Evolutionary conservation across 305 asterid species (phyloP).

Genomic region (Vinca major): DNA sequence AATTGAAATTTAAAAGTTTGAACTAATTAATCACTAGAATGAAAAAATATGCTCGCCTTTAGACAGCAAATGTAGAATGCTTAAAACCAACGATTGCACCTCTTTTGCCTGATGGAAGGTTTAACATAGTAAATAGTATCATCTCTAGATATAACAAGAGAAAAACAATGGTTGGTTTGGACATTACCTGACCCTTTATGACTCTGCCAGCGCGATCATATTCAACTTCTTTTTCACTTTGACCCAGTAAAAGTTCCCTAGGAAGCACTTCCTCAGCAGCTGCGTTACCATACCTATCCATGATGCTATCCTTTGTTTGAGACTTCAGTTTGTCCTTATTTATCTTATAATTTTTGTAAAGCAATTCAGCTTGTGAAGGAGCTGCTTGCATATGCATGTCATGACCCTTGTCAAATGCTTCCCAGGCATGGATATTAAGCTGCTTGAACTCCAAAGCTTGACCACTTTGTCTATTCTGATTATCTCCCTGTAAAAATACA

Average conservation of each 20-base stretch:
- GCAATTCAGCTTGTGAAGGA: constrained; percentile 93
- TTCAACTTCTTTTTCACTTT: constrained; percentile 80
- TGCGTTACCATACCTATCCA: constrained; percentile 92
- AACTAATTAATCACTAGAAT: neutral
- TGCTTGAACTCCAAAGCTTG: constrained; percentile 97
- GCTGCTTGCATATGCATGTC: constrained; percentile 99
- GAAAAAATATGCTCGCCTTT: no score
- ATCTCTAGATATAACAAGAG: neutral
- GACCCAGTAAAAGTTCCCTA: constrained; percentile 79
- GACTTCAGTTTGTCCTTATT: constrained; percentile 69
- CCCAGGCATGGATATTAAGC: constrained; percentile 93
- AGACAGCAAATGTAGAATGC: neutral
- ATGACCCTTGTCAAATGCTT: constrained; percentile 93
- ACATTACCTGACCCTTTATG: constrained; percentile 84
- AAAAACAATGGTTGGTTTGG: neutral
- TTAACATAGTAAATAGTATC: neutral
- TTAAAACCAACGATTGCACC: neutral
- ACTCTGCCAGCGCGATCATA: constrained; percentile 98
- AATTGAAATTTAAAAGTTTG: neutral
- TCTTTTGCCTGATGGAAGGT: neutral
- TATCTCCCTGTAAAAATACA: constrained; percentile 59
- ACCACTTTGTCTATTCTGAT: constrained; percentile 75
- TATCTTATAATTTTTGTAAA: constrained; percentile 58
- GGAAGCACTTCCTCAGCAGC: constrained; percentile 78
- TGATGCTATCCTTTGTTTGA: constrained; percentile 70